A percentile compares a stretch with the other conserved stretches of the same genome.
Evolutionary conservation across 2,329 filamentous ascomycete species (phyloP).

Genomic region (Paracoccidioides brasiliensis): DNA sequence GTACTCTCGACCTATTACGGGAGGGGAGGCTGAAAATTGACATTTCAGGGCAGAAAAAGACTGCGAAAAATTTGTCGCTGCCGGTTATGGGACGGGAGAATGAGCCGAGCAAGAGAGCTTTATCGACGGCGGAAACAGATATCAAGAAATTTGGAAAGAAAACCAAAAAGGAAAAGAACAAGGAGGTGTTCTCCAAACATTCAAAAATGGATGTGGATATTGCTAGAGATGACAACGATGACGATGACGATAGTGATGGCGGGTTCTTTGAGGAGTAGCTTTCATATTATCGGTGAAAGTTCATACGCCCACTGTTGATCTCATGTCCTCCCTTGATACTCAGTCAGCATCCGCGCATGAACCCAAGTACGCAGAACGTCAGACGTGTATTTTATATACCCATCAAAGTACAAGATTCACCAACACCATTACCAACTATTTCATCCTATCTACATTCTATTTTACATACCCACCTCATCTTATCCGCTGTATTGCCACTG

Average conservation of each 20-base stretch:
- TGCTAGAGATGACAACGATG: slow-evolving; percentile 8
- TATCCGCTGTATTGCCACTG: too few relatives aligned
- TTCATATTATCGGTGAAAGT: neutral
- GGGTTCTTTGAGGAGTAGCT: slow-evolving; percentile 14
- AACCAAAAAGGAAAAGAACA: slow-evolving; percentile 2
- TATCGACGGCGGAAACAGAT: slow-evolving; percentile 4
- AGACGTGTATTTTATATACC: too few relatives aligned
- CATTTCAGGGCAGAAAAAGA: slow-evolving; percentile 12
- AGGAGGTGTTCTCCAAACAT: neutral
- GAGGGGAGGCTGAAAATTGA: slow-evolving; percentile 27
- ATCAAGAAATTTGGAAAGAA: slow-evolving; percentile 3
- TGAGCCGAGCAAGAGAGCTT: neutral
- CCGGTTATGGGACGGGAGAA: neutral
- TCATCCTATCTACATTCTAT: too few relatives aligned
- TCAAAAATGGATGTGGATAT: neutral
- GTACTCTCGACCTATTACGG: slow-evolving; percentile 30
- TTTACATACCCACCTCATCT: too few relatives aligned
- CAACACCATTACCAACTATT: too few relatives aligned
- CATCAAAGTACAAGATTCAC: too few relatives aligned
- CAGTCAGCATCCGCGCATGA: too few relatives aligned
- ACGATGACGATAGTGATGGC: slow-evolving; percentile 17
- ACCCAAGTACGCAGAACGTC: too few relatives aligned
- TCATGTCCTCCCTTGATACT: too few relatives aligned
- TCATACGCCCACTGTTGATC: neutral
- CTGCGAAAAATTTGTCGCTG: slow-evolving; percentile 3